Percentiles rank a stretch among this genome's conserved stretches.
These are phyloP conservation scores for Camellia granthamiana DNA, from an alignment of 148 eudicot genomes.

Conservation along the genomic window DNA sequence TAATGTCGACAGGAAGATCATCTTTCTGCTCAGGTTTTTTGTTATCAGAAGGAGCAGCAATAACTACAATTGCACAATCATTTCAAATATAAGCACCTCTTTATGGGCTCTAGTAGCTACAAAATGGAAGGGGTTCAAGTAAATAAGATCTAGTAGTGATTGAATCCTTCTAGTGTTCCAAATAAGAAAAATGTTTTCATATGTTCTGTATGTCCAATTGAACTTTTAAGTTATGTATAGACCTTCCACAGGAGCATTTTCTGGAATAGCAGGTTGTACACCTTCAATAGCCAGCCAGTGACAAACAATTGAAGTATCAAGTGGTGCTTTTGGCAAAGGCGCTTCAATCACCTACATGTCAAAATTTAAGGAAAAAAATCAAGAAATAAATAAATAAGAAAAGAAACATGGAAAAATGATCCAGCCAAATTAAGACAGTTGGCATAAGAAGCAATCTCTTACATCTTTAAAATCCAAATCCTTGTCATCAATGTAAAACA, in stretches of 20 bases:
- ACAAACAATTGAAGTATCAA: constrained; percentile 64
- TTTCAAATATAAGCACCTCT: constrained; percentile 9
- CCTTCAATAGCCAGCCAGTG: constrained; percentile 86
- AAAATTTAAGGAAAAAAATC: not conserved
- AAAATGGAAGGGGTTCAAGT: not conserved
- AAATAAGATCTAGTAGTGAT: not conserved
- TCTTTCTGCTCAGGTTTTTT: constrained; percentile 48
- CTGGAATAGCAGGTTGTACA: constrained; percentile 78
- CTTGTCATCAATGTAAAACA: constrained; percentile 67
- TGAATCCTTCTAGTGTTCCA: not conserved
- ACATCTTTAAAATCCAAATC: constrained; percentile 78
- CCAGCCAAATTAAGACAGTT: not conserved
- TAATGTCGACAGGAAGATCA: constrained; percentile 60
- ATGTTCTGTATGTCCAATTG: not conserved
- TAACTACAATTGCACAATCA: constrained; percentile 29
- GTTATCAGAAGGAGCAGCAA: constrained; percentile 47
- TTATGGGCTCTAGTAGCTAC: not conserved
- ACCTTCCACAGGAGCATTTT: constrained; percentile 79
- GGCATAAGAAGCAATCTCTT: constrained; percentile 19
- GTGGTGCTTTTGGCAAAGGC: constrained; percentile 77
- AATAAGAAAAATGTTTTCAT: no score
- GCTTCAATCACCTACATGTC: constrained; percentile 65
- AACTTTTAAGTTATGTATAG: not conserved
- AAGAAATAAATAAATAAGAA: not conserved
- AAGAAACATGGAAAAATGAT: not conserved